Evolutionary conservation across 2,329 filamentous ascomycete species (phyloP), one percentile per base, ranked within the genome.

Genomic region (Sclerotinia spermophila): DNA sequence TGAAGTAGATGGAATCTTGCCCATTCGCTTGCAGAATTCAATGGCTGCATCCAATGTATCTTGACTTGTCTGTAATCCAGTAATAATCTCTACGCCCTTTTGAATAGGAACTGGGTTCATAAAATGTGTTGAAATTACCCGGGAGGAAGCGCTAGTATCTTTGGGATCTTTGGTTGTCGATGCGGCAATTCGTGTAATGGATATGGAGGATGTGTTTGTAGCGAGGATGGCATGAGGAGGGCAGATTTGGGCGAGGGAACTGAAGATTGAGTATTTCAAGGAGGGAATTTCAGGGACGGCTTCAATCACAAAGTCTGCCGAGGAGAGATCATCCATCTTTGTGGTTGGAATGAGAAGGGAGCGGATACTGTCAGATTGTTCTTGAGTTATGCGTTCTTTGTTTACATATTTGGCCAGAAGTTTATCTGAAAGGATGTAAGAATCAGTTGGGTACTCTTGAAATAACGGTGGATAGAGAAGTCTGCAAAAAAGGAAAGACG

Each of bases 81-180:
- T 90, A 80, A 99, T 98, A 78, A 99, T 97, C 83, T 99, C 96
- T 7, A 99, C 96, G 67, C 96, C 96, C 82, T 97, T 97, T 80
- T 98, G 96, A 44, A 99, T 84, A 2, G 96, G 96, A 0, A 99
- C 96, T 0, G 96, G 96, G 84, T 99, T 99, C 96, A 99, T 99
- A 82, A 99, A 99, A 82, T 99, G 96, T 24, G 96, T 98, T 67
- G 93, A 93, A 69, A 99, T 89, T 15, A 99, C 96, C 62, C 96
- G 91, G 8, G 93, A 95, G 58, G 93, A 91, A 55, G 90, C 92
- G 58, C 90, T 90, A 35, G 92, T 89, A 78, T 97, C 92, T 27
- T 84, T 95, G 0, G 93, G 91, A 79, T 97, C 89, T 70, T 85
- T 84, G 38, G 89, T 91, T 0, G 95, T 95, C 15, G 94, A 89